Evolutionary conservation across 768 basidiomycete genomes (phyloP).

Genomic region (Kwoniella sp.): DNA sequence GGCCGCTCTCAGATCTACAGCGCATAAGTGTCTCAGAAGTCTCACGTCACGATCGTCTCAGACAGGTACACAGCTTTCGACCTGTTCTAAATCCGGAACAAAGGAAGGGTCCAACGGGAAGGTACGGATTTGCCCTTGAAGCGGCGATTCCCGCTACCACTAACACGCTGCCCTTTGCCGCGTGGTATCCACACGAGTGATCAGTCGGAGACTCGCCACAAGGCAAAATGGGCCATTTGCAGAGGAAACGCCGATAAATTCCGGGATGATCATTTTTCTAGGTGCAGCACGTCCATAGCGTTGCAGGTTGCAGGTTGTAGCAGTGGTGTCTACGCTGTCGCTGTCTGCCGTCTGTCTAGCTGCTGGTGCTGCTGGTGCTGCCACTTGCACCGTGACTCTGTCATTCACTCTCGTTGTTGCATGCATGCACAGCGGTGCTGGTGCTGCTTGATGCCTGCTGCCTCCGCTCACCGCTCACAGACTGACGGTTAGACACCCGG

Average conservation of each 20-base stretch:
- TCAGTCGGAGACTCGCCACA: not conserved
- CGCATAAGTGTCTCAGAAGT: not conserved
- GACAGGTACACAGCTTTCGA: not conserved
- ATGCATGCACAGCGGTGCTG: no score
- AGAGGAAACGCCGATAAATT: slow-evolving; percentile 37
- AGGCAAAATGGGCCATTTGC: not conserved
- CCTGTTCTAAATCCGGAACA: slow-evolving; percentile 5
- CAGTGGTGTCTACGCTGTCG: no score
- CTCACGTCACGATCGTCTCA: not conserved
- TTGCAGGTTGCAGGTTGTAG: no score
- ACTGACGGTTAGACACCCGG: not conserved
- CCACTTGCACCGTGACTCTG: not conserved
- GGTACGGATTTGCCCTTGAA: no score
- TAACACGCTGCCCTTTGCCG: not conserved
- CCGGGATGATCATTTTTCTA: slow-evolving; percentile 23
- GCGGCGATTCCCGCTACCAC: no score
- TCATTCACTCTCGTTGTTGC: not conserved
- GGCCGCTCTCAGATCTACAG: not conserved
- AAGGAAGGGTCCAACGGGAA: not conserved
- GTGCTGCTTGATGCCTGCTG: no score
- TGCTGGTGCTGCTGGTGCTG: not conserved
- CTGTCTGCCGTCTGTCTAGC: no score
- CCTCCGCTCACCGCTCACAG: not conserved
- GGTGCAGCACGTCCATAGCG: no score
- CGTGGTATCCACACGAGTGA: not conserved